Evolutionary conservation across 1,139 yeast genomes (phyloP), one percentile per base, ranked within the genome.

Genomic region (Magnusiomyces ingens): DNA sequence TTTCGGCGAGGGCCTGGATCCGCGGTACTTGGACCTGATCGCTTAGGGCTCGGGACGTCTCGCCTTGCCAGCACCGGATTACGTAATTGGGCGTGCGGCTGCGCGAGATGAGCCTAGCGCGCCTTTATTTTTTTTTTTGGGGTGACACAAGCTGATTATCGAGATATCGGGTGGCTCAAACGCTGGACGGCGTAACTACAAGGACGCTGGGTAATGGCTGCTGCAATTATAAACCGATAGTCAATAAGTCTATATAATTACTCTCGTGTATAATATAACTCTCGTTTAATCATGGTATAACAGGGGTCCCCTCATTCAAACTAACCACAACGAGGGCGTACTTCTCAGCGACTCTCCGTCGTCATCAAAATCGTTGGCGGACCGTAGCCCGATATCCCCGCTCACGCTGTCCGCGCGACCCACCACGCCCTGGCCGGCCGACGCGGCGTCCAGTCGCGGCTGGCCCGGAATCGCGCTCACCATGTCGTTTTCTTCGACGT

Each of bases 1-100:
- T 50, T 69, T 66, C 55, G 56, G 68, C 1, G 55, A 57, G 1
- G 70, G 65, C 1, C 52, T 67, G 22, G 65, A 66, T 43, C 45
- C 56, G 26, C 49, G 56, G 15, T 59, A 59, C 50, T 51, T 66
- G 45, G 60, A 63, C 13, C 56, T 57, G 46, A 61, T 65, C 48
- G 50, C 38, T 43, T 58, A 51, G 12, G 57, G 3, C n/a, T 19
- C 18, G n/a, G n/a, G n/a, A n/a, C n/a, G n/a, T n/a, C n/a, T n/a
- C n/a, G n/a, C n/a, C n/a, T n/a, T n/a, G n/a, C n/a, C n/a, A n/a
- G n/a, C n/a, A n/a, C n/a, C n/a, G n/a, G n/a, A n/a, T n/a, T n/a
- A n/a, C n/a, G n/a, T n/a, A n/a, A n/a, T n/a, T n/a, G n/a, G n/a
- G n/a, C n/a, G n/a, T n/a, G n/a, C n/a, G n/a, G n/a, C n/a, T n/a